Evolutionary conservation across 2,329 filamentous ascomycete species (phyloP).

Genomic region (Fusarium hostae): DNA sequence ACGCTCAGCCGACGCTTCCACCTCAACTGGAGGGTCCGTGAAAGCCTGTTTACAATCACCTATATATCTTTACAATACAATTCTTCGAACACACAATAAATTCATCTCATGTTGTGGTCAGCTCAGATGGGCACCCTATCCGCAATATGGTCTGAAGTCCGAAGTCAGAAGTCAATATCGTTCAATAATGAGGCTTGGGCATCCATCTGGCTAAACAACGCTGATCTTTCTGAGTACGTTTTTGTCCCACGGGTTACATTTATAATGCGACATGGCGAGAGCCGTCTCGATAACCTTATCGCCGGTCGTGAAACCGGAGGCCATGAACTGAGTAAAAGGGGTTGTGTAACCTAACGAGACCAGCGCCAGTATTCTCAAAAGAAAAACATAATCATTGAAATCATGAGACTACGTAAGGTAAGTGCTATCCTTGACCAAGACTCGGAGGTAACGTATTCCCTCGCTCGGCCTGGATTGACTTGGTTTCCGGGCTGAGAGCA

Average conservation of each 20-base stretch:
- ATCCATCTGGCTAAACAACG: slow-evolving; percentile 22
- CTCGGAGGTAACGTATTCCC: not conserved
- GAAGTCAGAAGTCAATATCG: slow-evolving; percentile 1
- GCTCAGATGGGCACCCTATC: slow-evolving; percentile 4
- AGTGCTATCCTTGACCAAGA: not conserved
- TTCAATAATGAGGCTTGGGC: slow-evolving; percentile 20
- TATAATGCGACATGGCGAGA: not conserved
- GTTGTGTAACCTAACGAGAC: not conserved
- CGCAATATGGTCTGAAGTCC: not conserved
- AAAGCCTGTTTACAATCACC: slow-evolving; percentile 20
- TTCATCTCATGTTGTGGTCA: not conserved
- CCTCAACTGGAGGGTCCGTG: not conserved
- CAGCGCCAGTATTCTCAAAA: slow-evolving; percentile 5
- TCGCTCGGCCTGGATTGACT: not conserved
- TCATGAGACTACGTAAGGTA: not conserved
- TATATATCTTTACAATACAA: not conserved
- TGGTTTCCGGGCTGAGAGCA: not conserved
- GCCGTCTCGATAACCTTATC: slow-evolving; percentile 2
- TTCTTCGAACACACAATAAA: not conserved
- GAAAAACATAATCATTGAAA: not conserved
- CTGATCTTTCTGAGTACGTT: slow-evolving; percentile 20
- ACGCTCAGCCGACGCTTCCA: slow-evolving; percentile 2
- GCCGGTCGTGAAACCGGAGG: not conserved
- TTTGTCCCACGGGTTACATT: not conserved
- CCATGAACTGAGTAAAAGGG: not conserved